phyloP scores from a whole-genome alignment of 2,329 filamentous ascomycete species.

The Paramyrothecium roridum region DNA sequence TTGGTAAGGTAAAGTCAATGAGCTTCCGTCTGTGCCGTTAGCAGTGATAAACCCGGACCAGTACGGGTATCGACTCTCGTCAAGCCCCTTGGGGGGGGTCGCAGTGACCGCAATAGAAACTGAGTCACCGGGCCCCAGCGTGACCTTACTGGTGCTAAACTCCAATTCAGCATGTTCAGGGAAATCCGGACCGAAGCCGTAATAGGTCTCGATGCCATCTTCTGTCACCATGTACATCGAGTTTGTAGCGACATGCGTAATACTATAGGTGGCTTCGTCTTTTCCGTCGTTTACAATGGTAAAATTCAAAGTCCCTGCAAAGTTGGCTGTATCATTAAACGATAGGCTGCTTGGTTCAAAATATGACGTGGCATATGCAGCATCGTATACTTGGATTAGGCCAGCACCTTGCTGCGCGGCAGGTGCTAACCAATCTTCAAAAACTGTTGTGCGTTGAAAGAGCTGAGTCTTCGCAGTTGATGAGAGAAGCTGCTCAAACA shows the following conservation, averaged over 20 bases:
- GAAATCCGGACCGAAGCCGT: background rate
- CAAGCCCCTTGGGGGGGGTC: slow-evolving; percentile 18
- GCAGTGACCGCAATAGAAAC: slow-evolving; percentile 12
- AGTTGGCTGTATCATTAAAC: background rate
- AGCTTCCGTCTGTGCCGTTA: background rate
- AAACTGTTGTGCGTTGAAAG: slow-evolving; percentile 5
- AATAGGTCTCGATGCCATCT: background rate
- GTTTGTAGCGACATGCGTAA: background rate
- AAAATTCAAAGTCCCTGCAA: background rate
- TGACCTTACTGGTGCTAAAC: background rate
- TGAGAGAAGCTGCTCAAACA: background rate
- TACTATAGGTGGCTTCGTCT: background rate
- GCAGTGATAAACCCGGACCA: background rate
- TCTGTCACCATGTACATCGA: background rate
- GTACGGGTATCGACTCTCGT: background rate
- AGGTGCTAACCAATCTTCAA: slow-evolving; percentile 7
- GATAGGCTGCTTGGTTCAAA: background rate
- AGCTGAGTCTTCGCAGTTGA: background rate
- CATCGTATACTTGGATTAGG: background rate
- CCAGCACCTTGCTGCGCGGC: background rate
- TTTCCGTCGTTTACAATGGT: background rate
- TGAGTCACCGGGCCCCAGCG: background rate
- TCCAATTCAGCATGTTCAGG: background rate
- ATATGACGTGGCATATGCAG: background rate
- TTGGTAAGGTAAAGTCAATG: background rate